Evolutionary conservation across 345 rosid genomes (phyloP).

Genomic region (Rubroshorea leprosula): DNA sequence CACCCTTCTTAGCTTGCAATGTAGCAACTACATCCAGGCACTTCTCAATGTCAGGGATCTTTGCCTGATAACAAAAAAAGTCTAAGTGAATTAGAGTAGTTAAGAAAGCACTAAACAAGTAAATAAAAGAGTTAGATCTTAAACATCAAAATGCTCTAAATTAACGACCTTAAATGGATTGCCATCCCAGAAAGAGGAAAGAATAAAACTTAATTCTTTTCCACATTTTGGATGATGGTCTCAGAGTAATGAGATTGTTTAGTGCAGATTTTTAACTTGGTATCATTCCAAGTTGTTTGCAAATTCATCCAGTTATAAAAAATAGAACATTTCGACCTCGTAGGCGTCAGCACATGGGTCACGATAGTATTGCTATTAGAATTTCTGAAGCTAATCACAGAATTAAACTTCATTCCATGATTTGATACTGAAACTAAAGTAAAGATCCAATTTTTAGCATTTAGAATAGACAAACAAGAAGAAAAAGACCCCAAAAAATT

Average conservation of each 20-base stretch:
- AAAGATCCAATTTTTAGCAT: neutral
- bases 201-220: neutral
- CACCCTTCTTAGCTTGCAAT: slow-evolving; percentile 71
- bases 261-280: too few relatives aligned
- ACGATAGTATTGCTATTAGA: slow-evolving; percentile 1
- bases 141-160: neutral
- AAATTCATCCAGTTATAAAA: too few relatives aligned
- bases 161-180: neutral
- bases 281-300: too few relatives aligned
- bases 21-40: slow-evolving; percentile 83
- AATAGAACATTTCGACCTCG: too few relatives aligned
- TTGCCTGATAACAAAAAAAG: slow-evolving; percentile 46
- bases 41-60: slow-evolving; percentile 89
- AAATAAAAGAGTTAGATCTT: neutral
- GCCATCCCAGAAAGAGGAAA: neutral
- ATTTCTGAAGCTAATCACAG: neutral
- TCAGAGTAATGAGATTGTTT: too few relatives aligned
- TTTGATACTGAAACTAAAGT: neutral
- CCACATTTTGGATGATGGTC: neutral
- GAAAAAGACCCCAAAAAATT: neutral
- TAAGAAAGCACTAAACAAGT: neutral
- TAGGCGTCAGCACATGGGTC: neutral
- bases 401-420: neutral
- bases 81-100: slow-evolving; percentile 4
- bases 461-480: neutral